phyloP scores from a whole-genome alignment of 169 alveolate species.

The Eimeria necatrix region DNA sequence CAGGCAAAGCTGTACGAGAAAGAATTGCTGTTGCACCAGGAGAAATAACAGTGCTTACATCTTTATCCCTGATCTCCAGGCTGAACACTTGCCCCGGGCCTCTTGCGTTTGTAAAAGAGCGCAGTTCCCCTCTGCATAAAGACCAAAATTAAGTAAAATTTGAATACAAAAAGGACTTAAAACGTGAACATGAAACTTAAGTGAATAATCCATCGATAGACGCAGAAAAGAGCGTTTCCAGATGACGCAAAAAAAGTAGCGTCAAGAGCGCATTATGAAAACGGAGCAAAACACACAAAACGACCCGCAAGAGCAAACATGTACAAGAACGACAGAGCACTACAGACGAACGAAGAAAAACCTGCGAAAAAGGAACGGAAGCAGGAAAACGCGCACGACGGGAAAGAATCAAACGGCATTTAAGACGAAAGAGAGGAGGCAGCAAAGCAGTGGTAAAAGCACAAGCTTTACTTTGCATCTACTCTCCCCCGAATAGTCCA shows the following conservation, averaged over 20 bases:
- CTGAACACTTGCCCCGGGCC: slow-evolving; percentile 88
- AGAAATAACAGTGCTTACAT: slow-evolving; percentile 17
- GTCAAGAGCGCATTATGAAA: no score
- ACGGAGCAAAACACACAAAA: not conserved
- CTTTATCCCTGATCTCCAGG: slow-evolving; percentile 85
- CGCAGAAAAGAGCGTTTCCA: no score
- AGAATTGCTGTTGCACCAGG: no score
- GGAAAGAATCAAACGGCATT: not conserved
- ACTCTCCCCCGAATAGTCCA: slow-evolving; percentile 55
- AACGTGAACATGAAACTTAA: no score
- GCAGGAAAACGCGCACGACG: not conserved
- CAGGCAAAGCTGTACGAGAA: no score
- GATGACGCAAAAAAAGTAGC: no score
- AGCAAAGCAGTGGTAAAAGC: not conserved
- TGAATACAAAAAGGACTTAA: not conserved
- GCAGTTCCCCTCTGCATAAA: slow-evolving; percentile 74
- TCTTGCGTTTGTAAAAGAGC: slow-evolving; percentile 85
- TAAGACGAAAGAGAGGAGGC: not conserved
- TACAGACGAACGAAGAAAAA: no score
- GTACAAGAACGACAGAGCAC: not conserved
- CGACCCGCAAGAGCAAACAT: not conserved
- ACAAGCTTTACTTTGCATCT: not conserved
- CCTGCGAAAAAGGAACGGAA: not conserved
- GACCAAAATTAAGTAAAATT: not conserved
- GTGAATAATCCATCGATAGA: no score